These are phyloP conservation scores for Cryptococcus jaspeensis DNA, from an alignment of 1,284 basidiomycete species.

Conservation along the genomic window DNA sequence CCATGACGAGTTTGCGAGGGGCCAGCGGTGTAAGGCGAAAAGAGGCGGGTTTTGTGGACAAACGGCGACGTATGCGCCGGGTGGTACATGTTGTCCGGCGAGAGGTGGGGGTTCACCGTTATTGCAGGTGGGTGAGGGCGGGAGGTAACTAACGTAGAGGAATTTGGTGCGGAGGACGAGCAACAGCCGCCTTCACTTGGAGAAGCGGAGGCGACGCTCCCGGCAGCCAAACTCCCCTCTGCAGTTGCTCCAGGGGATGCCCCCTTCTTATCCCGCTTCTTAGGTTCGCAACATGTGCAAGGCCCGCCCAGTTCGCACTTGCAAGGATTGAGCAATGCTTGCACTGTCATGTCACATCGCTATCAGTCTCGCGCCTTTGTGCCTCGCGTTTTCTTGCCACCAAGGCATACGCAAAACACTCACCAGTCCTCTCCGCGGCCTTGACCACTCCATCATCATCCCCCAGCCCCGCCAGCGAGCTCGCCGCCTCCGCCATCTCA, in stretches of 20 bases:
- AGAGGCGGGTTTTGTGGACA: constrained; percentile 51
- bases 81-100: constrained; percentile 42
- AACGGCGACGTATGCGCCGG: constrained; percentile 45
- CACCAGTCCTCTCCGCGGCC: constrained; percentile 36
- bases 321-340: constrained; percentile 49
- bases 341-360: constrained; percentile 19
- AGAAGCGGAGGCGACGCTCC: not conserved
- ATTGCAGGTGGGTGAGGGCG: constrained; percentile 10
- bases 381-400: constrained; percentile 32
- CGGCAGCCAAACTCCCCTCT: not conserved
- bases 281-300: constrained; percentile 60
- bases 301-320: constrained; percentile 52
- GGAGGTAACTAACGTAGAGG: not conserved
- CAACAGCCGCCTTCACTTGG: constrained; percentile 3
- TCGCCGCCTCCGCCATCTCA: constrained; percentile 48
- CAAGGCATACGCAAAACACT: constrained; percentile 50
- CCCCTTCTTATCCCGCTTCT: constrained; percentile 10
- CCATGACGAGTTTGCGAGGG: constrained; percentile 25
- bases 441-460: constrained; percentile 27
- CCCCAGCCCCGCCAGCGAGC: constrained; percentile 37
- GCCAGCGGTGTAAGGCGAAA: constrained; percentile 47
- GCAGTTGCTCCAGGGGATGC: not conserved
- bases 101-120: constrained; percentile 17
- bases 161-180: not conserved
- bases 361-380: not conserved